Conservation (phyloP, 2,329 filamentous ascomycete genomes). For the Endoconidiophora polonica region DNA sequence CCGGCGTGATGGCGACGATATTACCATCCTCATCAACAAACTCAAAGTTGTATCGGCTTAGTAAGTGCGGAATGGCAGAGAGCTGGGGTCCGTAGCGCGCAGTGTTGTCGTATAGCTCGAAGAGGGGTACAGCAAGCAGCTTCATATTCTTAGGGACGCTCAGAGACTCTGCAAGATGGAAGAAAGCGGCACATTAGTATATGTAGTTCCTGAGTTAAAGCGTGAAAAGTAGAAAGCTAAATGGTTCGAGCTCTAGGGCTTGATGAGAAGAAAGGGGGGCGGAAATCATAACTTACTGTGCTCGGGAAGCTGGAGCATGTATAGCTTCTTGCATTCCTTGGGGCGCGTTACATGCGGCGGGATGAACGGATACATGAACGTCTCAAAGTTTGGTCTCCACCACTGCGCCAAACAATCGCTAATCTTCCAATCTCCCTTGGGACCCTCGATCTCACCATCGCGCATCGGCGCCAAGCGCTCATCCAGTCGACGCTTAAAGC, state of each 20-base stretch:
- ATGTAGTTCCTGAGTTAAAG: not conserved
- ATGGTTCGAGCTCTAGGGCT: no score
- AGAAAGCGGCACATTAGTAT: conserved; percentile 14
- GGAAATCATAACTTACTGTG: conserved; percentile 46
- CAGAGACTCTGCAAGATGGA: conserved; percentile 53
- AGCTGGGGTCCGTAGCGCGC: conserved; percentile 88
- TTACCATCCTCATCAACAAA: conserved; percentile 89
- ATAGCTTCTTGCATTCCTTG: conserved; percentile 98
- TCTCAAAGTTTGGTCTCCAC: conserved; percentile 99
- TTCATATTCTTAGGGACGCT: conserved; percentile 99
- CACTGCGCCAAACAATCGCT: conserved; percentile 92
- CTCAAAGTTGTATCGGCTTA: conserved; percentile 93
- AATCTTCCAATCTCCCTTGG: conserved; percentile 71
- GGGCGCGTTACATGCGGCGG: conserved; percentile 89
- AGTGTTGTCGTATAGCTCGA: conserved; percentile 97
- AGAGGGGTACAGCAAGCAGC: conserved; percentile 84
- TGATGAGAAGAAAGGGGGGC: no score
- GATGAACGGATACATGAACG: conserved; percentile 98
- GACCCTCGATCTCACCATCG: conserved; percentile 67
- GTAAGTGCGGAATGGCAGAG: conserved; percentile 84
- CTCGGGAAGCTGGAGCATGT: conserved; percentile 86
- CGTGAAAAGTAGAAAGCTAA: not conserved
- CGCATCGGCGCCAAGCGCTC: conserved; percentile 89
- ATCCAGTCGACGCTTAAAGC: conserved; percentile 88
- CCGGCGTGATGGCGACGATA: conserved; percentile 70